A percentile compares a stretch with the other conserved stretches of the same genome.
phyloP scores from a whole-genome alignment of 441 rosid genomes.

The Pelargonium exstipulatum region DNA sequence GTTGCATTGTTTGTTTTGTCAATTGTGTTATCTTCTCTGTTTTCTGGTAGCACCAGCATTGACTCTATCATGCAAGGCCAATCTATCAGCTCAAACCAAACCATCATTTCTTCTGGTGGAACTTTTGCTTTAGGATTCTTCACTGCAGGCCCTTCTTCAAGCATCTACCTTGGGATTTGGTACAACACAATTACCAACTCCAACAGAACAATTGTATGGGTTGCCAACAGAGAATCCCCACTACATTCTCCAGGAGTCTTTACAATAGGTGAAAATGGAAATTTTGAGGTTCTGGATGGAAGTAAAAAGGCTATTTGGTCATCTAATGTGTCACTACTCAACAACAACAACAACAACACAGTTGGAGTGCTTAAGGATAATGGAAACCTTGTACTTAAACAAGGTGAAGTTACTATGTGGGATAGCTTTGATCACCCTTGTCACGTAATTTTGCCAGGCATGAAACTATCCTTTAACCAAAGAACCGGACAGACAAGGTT shows the following conservation, averaged over 20 bases:
- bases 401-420: conserved; percentile 39
- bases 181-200: conserved; percentile 39
- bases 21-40: neutral
- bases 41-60: neutral
- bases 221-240: conserved; percentile 63
- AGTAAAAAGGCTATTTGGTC: neutral
- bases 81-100: conserved; percentile 11
- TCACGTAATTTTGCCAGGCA: conserved; percentile 57
- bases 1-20: neutral
- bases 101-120: conserved; percentile 37
- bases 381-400: conserved; percentile 48
- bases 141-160: conserved; percentile 33
- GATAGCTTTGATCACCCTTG: conserved; percentile 67
- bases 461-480: conserved; percentile 46
- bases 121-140: conserved; percentile 65
- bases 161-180: conserved; percentile 66
- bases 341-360: conserved; percentile 37
- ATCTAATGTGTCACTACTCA: conserved; percentile 36
- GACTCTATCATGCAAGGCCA: neutral
- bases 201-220: conserved; percentile 52
- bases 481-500: conserved; percentile 38
- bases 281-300: conserved; percentile 45
- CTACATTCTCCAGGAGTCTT: conserved; percentile 47
- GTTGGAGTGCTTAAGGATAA: conserved; percentile 27
- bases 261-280: conserved; percentile 43